Evolutionary conservation across 2,329 filamentous ascomycete species (phyloP), one percentile per base, ranked within the genome.

Genomic region (Capronia coronata): DNA sequence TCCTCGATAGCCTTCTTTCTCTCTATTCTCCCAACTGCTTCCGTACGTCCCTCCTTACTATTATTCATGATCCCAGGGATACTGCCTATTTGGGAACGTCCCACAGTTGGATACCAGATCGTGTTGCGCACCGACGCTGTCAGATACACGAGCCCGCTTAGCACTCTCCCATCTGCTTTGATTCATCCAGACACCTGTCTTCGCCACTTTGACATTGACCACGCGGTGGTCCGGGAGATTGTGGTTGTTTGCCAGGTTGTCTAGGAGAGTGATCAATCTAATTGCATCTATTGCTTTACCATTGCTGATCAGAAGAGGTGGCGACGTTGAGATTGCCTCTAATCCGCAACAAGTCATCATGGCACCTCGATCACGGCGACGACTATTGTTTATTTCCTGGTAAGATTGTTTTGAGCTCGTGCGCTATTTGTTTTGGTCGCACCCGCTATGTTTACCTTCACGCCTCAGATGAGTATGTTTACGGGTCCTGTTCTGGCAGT

Each of bases 241-340:
- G 46, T 16, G 9, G 29, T 13, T 37, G 27, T 23, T 41, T 18
- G 27, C 32, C 2, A 43, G 25, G 46, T 43, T 48, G 46, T 48
- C 47, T 49, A 19, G 47, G 47, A 49, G 47, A 45, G 32, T 49
- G 47, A 11, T 25, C 47, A 49, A 49, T 45, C 25, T 49, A 22
- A 32, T 13, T 14, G 35, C 32, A 44, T 32, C 34, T 30, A 49
- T 43, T 43, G 19, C 39, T 39, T 32, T 42, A 39, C 9, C 19
- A 16, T 8, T 3, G 30, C 21, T 43, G 46, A 37, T 43, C 29
- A 10, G 21, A 21, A 25, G 25, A n/a, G 14, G 30, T 43, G 40
- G 22, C 41, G 35, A 40, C 41, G 25, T 30, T 19, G 29, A 21
- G 11, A 34, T 34, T 41, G 37, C 19, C 34, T n/a, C 5, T 27